phyloP scores from a whole-genome alignment of 495 filamentous ascomycete genomes.

The Penicillium cosmopolitanum region DNA sequence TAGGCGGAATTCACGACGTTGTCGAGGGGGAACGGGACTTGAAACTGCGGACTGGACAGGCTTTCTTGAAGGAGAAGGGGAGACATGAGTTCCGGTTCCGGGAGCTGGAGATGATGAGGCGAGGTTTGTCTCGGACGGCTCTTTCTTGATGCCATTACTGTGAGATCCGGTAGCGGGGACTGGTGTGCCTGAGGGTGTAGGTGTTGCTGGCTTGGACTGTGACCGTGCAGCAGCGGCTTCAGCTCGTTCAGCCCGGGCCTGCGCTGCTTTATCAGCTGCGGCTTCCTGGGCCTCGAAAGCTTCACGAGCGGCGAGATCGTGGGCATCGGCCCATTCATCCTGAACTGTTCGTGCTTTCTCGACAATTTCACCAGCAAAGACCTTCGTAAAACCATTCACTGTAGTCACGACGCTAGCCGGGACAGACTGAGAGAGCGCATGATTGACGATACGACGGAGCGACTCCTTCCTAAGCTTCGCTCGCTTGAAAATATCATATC shows the following conservation, averaged over 20 bases:
- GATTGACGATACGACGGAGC: conserved; percentile 75
- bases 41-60: neutral
- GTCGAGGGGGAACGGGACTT: conserved; percentile 20
- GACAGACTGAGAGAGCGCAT: conserved; percentile 86
- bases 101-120: conserved; percentile 15
- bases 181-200: conserved; percentile 24
- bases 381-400: conserved; percentile 79
- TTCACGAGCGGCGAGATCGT: conserved; percentile 41
- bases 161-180: conserved; percentile 7
- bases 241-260: conserved; percentile 35
- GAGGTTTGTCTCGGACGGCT: conserved; percentile 24
- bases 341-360: conserved; percentile 81
- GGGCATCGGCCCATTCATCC: conserved; percentile 69
- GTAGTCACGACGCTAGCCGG: conserved; percentile 76
- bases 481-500: conserved; percentile 75
- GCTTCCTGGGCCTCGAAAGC: conserved; percentile 39
- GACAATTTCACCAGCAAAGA: conserved; percentile 82
- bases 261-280: conserved; percentile 44
- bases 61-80: conserved; percentile 12
- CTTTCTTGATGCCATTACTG: conserved; percentile 31
- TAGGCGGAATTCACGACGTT: conserved; percentile 32
- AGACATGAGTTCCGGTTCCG: neutral
- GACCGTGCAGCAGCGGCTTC: conserved; percentile 1
- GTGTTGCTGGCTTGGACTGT: conserved; percentile 21
- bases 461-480: conserved; percentile 68